Base-by-base conservation (phyloP, 116 monocot genomes). In the Iris pallida region DNA sequence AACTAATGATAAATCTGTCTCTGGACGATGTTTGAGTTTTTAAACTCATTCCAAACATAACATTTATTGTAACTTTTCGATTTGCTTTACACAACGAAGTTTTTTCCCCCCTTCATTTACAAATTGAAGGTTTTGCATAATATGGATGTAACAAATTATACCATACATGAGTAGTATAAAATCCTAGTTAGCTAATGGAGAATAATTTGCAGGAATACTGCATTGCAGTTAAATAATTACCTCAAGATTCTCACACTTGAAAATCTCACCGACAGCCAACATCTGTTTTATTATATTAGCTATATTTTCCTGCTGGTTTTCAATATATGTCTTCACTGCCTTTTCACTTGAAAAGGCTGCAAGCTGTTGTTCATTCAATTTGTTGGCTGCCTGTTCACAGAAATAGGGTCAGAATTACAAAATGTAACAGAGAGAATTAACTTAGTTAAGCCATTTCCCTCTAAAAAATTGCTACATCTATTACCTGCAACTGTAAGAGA, bases 211-310 rank as follows among this genome's bases (percentile, higher is more conserved):
- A 53, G 12, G 4, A 16, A 11, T 40, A 66, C 13, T 4, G 3
- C 16, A 51, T 41, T 66, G 3, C 20, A 51, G 44, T 41, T 8
- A 45, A 16, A 45, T 51, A 14, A 14, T 55, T 78, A 90, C 98
- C 93, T 93, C 79, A 42, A 98, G 65, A 84, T 93, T 81, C 82
- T 98, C 98, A 75, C 73, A 43, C 65, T 85, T 85, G 78, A 92
- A 98, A 73, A 98, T 90, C 71, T 93, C 90, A 30, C 83, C 85
- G 72, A 93, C 83, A 71, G 85, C 93, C 60, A 98, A 55, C 90
- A 88, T 93, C 80, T 98, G 92, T 82, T 84, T 98, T 78, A 89
- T 76, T 55, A 93, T 80, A 67, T 76, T 76, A 30, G 75, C 74
- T 45, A 98, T 88, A 62, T 83, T 87, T 19, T 84, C 90, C 66